Base-by-base conservation (phyloP, 306 rosid genomes). In the Sechiopsis laciniata region DNA sequence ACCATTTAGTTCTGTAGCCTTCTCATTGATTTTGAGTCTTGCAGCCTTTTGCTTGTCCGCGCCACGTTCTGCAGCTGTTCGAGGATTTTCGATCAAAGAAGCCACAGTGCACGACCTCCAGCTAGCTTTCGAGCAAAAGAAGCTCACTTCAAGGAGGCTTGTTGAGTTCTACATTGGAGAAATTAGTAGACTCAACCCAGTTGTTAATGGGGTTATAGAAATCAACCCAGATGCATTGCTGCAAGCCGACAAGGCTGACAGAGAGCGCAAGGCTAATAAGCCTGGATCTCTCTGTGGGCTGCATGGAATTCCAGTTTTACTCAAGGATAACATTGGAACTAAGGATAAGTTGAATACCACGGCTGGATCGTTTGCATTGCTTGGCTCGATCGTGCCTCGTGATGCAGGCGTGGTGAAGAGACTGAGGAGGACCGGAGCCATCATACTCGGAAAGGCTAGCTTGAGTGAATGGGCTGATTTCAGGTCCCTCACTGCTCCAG, bases 311-410 rank as follows among this genome's bases (percentile, higher is more conserved):
- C 96, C 90, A 0, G 16, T 89, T 59, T 72, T 89, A 74, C 78
- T 87, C 9, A 89, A 84, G 82, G 92, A 87, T n/a, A 87, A 66
- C 65, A 82, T 85, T 67, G 92, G 80, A 71, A 89, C 88, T 19
- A 85, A 75, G 72, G 90, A 87, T 55, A 81, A 80, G 87, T 78
- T 89, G 51, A 87, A 89, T 70, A 85, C 84, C 13, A 87, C 85
- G 0, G 90, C 87, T 2, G 89, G 88, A 54, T 89, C 90, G 2
- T 84, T 78, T 0, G 84, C 84, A 0, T 73, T 87, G 81, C 87
- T 87, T 1, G 85, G 90, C 24, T 85, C 86, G 0, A 57, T 72
- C 3, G 78, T 84, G 74, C 90, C 96, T 1, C 71, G 77, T 0
- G 92, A 87, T 77, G 83, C 91, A 0, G 85, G 82, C 0, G 82